A percentile compares a stretch with the other conserved stretches of the same genome.
These are phyloP conservation scores for Pestalotiopsis sp. DNA, from an alignment of 2,329 filamentous ascomycete genomes.

Conservation along the genomic window DNA sequence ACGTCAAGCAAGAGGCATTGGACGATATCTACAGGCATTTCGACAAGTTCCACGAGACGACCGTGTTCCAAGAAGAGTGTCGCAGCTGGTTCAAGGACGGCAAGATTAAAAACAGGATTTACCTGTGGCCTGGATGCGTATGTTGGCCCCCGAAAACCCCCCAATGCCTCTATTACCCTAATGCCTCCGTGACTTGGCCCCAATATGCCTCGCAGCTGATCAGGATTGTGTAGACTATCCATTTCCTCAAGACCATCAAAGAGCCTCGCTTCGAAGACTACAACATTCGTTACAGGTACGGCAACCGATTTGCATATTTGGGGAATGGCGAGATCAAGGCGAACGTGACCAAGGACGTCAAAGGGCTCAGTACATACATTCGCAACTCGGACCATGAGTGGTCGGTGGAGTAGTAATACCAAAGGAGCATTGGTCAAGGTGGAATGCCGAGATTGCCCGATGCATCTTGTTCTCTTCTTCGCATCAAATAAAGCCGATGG, in stretches of 20 bases:
- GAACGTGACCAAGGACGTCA: slow-evolving; percentile 34
- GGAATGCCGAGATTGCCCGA: background rate
- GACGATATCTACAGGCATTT: slow-evolving; percentile 30
- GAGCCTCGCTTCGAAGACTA: slow-evolving; percentile 25
- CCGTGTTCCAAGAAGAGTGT: slow-evolving; percentile 25
- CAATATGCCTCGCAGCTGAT: slow-evolving; percentile 11
- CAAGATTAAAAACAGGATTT: slow-evolving; percentile 8
- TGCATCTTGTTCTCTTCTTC: background rate
- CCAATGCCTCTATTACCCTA: slow-evolving; percentile 12
- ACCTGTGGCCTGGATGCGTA: slow-evolving; percentile 5
- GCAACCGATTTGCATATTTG: slow-evolving; percentile 11
- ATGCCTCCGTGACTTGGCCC: slow-evolving; percentile 19
- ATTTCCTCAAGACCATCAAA: slow-evolving; percentile 19
- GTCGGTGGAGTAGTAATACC: slow-evolving; percentile 39
- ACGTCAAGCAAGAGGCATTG: slow-evolving; percentile 21
- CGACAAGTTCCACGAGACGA: slow-evolving; percentile 25
- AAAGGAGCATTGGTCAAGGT: background rate
- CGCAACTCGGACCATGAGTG: slow-evolving; percentile 45
- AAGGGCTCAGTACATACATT: slow-evolving; percentile 46
- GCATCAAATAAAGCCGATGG: too few species aligned
- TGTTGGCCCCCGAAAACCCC: background rate
- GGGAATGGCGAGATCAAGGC: slow-evolving; percentile 17
- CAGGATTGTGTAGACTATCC: slow-evolving; percentile 11
- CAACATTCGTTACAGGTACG: slow-evolving; percentile 15
- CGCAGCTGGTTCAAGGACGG: slow-evolving; percentile 18